Evolutionary conservation across 2,329 filamentous ascomycete genomes (phyloP).

Genomic region (Pseudopithomyces maydicus): DNA sequence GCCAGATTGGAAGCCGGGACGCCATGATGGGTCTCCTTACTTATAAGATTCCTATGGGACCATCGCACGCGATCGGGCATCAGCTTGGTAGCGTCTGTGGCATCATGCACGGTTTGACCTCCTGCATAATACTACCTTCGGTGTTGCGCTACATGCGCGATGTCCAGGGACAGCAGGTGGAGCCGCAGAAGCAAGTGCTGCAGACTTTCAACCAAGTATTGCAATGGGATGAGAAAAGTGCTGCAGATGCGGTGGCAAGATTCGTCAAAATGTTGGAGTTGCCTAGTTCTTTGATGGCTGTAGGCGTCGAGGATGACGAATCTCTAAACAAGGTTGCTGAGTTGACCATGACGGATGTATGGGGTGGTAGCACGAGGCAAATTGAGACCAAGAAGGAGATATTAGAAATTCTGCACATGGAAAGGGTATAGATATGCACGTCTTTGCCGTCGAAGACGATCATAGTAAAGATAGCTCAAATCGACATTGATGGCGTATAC

Average conservation of each 20-base stretch:
- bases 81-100: constrained; percentile 25
- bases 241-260: constrained; percentile 25
- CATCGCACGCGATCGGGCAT: constrained; percentile 29
- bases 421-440: not conserved
- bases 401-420: constrained; percentile 16
- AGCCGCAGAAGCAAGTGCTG: constrained; percentile 19
- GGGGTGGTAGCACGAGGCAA: constrained; percentile 10
- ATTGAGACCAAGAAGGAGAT: constrained; percentile 14
- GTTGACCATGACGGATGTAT: constrained; percentile 28
- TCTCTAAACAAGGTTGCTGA: constrained; percentile 27
- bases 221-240: constrained; percentile 18
- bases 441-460: no score
- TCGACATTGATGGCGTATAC: no score
- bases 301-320: constrained; percentile 21
- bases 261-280: constrained; percentile 25
- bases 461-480: no score
- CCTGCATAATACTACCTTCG: constrained; percentile 26
- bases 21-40: constrained; percentile 27
- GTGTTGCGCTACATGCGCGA: constrained; percentile 21
- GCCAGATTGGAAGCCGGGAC: constrained; percentile 24
- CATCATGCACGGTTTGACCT: constrained; percentile 29
- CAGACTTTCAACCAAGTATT: constrained; percentile 24
- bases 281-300: constrained; percentile 24
- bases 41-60: constrained; percentile 23
- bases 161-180: constrained; percentile 15